Percentiles rank a stretch among this genome's conserved stretches.
Conservation (phyloP, 306 rosid species). For the Pterocarpus santalinus region DNA sequence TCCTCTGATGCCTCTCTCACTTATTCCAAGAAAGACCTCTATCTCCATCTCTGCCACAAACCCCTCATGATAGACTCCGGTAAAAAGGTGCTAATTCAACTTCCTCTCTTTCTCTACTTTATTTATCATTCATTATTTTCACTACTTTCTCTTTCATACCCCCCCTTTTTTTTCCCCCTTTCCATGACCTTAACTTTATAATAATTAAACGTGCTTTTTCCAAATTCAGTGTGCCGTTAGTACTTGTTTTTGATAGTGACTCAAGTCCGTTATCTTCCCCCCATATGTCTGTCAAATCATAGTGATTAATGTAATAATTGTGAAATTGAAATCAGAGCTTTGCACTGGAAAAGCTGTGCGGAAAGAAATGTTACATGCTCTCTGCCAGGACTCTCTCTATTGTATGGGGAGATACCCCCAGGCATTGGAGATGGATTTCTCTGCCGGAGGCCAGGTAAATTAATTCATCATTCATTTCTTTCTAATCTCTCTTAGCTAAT, state of each 20-base stretch:
- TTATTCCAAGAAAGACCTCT: conserved; percentile 65
- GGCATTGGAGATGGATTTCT: conserved; percentile 73
- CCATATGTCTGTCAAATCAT: neutral
- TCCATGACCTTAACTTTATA: too few species aligned
- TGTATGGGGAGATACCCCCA: conserved; percentile 72
- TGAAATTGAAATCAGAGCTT: conserved; percentile 59
- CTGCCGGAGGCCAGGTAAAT: conserved; percentile 57
- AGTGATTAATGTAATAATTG: neutral
- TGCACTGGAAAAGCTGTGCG: conserved; percentile 62
- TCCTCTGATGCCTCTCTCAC: neutral
- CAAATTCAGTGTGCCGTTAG: too few species aligned
- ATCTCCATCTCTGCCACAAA: conserved; percentile 53
- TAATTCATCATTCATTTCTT: neutral
- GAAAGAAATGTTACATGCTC: conserved; percentile 78
- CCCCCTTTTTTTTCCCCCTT: too few species aligned
- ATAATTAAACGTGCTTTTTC: too few species aligned
- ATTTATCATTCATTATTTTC: too few species aligned
- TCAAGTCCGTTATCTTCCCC: neutral
- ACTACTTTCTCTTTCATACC: too few species aligned
- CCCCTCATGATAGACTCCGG: conserved; percentile 71
- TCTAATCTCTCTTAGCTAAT: too few species aligned
- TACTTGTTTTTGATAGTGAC: neutral
- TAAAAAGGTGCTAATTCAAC: conserved; percentile 51
- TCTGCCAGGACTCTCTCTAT: conserved; percentile 65
- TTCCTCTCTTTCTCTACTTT: neutral